A percentile compares a stretch with the other conserved stretches of the same genome.
Evolutionary conservation across 2,329 filamentous ascomycete species (phyloP).

Genomic region (Penicillium expansum): DNA sequence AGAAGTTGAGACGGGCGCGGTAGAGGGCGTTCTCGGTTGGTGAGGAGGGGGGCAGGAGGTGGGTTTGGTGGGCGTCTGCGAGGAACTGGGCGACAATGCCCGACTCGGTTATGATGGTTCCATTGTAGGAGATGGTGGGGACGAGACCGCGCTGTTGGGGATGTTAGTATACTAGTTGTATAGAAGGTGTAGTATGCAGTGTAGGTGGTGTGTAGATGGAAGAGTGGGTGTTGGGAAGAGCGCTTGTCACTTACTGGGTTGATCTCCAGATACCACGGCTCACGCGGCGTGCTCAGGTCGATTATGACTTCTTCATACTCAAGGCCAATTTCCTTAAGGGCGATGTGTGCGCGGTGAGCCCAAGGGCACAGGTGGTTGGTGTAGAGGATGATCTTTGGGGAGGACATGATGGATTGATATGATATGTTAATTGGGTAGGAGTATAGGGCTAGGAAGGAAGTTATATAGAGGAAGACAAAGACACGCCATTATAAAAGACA

Average conservation of each 20-base stretch:
- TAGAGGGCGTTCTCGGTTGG: constrained; percentile 55
- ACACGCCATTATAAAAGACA: constrained; percentile 15
- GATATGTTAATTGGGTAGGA: constrained; percentile 8
- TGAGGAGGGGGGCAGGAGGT: constrained; percentile 58
- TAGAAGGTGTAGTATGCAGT: neutral
- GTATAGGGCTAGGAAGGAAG: constrained; percentile 10
- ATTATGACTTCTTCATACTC: constrained; percentile 70
- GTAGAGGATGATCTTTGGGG: constrained; percentile 62
- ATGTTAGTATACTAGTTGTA: constrained; percentile 1
- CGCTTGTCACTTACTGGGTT: constrained; percentile 57
- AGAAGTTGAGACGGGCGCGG: constrained; percentile 68
- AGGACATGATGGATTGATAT: constrained; percentile 24
- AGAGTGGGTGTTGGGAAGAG: neutral
- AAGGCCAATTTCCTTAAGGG: constrained; percentile 63
- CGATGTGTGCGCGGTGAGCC: constrained; percentile 73
- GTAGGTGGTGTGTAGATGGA: neutral
- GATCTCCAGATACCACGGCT: constrained; percentile 70
- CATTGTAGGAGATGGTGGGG: constrained; percentile 64
- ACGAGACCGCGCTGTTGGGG: constrained; percentile 63
- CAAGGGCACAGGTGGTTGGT: constrained; percentile 69
- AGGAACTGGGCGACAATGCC: constrained; percentile 67
- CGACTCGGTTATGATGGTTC: constrained; percentile 72
- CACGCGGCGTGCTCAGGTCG: constrained; percentile 66
- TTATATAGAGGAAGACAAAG: constrained; percentile 4
- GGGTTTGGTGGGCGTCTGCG: constrained; percentile 66